Percentiles rank a stretch among this genome's conserved stretches.
Conservation (phyloP, 1,139 yeast genomes). For the Candida tunisiensis region DNA sequence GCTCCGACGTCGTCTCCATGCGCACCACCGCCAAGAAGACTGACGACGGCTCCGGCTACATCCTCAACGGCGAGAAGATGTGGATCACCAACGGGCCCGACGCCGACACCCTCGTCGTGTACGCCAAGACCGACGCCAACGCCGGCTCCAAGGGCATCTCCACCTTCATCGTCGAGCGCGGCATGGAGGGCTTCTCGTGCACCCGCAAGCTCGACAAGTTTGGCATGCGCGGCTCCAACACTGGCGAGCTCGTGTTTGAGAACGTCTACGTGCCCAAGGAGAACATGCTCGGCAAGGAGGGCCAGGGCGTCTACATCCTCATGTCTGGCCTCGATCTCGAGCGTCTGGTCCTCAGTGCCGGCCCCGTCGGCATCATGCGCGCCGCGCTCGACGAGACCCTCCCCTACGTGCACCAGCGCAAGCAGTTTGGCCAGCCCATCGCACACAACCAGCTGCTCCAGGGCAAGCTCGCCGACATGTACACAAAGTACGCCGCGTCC, state of each 20-base stretch:
- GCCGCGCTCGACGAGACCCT: conserved; percentile 19
- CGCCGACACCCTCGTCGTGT: conserved; percentile 17
- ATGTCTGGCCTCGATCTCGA: conserved; percentile 19
- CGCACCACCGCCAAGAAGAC: conserved; percentile 20
- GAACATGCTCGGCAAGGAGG: conserved; percentile 15
- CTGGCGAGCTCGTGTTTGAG: conserved; percentile 14
- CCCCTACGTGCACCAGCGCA: conserved; percentile 17
- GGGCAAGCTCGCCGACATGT: conserved; percentile 20
- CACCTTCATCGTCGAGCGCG: conserved; percentile 16
- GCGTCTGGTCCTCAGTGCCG: conserved; percentile 18
- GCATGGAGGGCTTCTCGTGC: conserved; percentile 15
- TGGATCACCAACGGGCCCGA: conserved; percentile 23
- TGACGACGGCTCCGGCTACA: conserved; percentile 22
- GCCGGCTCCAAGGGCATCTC: conserved; percentile 18
- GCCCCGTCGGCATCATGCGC: conserved; percentile 18
- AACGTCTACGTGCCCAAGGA: conserved; percentile 18
- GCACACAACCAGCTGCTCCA: conserved; percentile 18
- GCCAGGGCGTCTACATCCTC: conserved; percentile 17
- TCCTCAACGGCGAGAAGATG: conserved; percentile 25
- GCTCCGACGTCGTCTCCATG: conserved; percentile 10
- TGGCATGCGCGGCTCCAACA: conserved; percentile 20
- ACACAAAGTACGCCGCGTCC: conserved; percentile 17
- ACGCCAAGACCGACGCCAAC: conserved; percentile 18
- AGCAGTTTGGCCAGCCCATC: conserved; percentile 18
- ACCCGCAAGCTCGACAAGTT: conserved; percentile 18